Percentiles rank a stretch among this genome's conserved stretches.
These are phyloP conservation scores for Beauveria caledonica DNA, from an alignment of 2,329 filamentous ascomycete genomes.

Conservation along the genomic window DNA sequence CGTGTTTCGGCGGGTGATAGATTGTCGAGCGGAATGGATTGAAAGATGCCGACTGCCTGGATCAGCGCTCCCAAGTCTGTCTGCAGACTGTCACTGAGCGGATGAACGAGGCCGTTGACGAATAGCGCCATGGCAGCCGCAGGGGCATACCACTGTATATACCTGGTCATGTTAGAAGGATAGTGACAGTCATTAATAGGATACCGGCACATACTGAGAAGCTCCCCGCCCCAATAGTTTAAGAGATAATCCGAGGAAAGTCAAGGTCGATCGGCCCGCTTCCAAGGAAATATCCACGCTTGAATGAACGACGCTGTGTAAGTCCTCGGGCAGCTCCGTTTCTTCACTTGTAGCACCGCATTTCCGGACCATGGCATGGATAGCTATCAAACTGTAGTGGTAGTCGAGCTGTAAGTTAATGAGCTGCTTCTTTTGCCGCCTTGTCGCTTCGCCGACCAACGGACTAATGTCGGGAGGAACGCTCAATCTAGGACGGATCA, in stretches of 20 bases:
- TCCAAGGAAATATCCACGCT: slow-evolving; percentile 18
- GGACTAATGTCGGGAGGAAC: neutral
- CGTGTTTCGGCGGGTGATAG: neutral
- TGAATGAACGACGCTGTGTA: slow-evolving; percentile 18
- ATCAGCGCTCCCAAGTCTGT: slow-evolving; percentile 17
- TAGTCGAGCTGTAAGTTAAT: slow-evolving; percentile 17
- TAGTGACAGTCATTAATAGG: neutral
- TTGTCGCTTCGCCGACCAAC: neutral
- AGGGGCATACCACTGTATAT: slow-evolving; percentile 8
- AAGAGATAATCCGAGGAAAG: slow-evolving; percentile 3
- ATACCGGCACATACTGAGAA: neutral
- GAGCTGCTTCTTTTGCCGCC: neutral
- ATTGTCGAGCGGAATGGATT: neutral
- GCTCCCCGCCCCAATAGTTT: neutral
- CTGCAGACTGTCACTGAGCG: neutral
- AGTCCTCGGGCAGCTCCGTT: slow-evolving; percentile 13
- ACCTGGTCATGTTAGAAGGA: neutral
- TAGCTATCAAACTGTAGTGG: slow-evolving; percentile 13
- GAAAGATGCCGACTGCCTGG: neutral
- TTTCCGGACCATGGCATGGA: slow-evolving; percentile 16
- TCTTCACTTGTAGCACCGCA: slow-evolving; percentile 12
- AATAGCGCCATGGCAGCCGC: slow-evolving; percentile 13
- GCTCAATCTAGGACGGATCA: slow-evolving; percentile 10
- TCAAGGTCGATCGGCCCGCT: slow-evolving; percentile 17
- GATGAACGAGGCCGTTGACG: slow-evolving; percentile 12